Percentiles rank a stretch among this genome's conserved stretches.
phyloP scores from a whole-genome alignment of 1,284 basidiomycete species.

The Microbotryum scabiosae region DNA sequence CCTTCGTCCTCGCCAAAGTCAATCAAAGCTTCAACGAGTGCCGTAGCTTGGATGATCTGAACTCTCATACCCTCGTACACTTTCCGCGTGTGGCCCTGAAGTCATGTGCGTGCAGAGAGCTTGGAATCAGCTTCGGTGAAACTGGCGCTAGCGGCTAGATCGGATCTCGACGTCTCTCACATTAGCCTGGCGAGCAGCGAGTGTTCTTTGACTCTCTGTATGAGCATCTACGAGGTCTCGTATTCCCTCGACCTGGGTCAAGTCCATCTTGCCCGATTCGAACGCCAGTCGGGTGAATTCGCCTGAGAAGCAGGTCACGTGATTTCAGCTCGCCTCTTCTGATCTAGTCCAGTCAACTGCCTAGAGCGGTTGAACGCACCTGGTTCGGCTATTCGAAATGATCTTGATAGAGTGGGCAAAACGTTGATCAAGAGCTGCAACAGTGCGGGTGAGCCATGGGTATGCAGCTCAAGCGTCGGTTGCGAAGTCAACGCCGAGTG shows the following conservation, averaged over 20 bases:
- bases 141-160: neutral
- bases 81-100: conserved; percentile 53
- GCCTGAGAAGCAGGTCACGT: conserved; percentile 41
- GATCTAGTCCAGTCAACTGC: neutral
- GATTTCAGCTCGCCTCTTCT: neutral
- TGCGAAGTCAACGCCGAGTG: conserved; percentile 62
- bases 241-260: conserved; percentile 76
- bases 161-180: conserved; percentile 42
- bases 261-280: conserved; percentile 63
- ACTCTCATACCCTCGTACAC: conserved; percentile 57
- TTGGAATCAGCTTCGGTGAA: neutral
- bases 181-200: conserved; percentile 59
- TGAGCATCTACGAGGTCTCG: conserved; percentile 76
- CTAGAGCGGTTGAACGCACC: neutral
- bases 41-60: conserved; percentile 60
- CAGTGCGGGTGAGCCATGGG: conserved; percentile 77
- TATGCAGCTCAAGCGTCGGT: conserved; percentile 72
- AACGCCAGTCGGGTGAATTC: conserved; percentile 82
- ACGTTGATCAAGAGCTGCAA: conserved; percentile 59
- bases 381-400: conserved; percentile 60
- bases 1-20: conserved; percentile 86
- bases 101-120: neutral
- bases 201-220: conserved; percentile 65
- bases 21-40: conserved; percentile 74
- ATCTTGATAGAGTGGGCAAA: conserved; percentile 50